A percentile compares a stretch with the other conserved stretches of the same genome.
These are phyloP conservation scores for Lanzia echinophila DNA, from an alignment of 2,329 filamentous ascomycete species.

Conservation along the genomic window DNA sequence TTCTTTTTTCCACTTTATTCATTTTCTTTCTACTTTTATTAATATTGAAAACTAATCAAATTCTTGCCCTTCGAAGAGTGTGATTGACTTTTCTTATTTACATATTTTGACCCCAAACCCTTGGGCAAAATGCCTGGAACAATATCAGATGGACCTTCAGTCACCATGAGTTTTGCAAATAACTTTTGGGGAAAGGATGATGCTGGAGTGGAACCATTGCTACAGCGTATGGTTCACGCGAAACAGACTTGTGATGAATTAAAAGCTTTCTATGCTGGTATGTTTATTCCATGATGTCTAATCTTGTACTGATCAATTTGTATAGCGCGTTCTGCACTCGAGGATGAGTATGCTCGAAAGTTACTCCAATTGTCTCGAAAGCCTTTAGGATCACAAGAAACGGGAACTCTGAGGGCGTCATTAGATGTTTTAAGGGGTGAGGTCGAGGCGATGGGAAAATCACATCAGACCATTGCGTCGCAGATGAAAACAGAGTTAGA, in stretches of 20 bases:
- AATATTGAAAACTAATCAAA: not conserved
- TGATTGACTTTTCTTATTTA: not conserved
- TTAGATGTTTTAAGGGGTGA: slow-evolving; percentile 84
- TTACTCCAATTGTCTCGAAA: slow-evolving; percentile 81
- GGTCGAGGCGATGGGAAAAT: slow-evolving; percentile 87
- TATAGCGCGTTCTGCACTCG: slow-evolving; percentile 78
- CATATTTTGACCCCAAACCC: not conserved
- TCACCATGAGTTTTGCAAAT: slow-evolving; percentile 63
- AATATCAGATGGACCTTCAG: slow-evolving; percentile 31
- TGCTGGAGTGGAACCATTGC: slow-evolving; percentile 82
- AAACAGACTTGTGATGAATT: slow-evolving; percentile 94
- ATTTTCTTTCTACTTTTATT: not conserved
- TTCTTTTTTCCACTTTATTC: not conserved
- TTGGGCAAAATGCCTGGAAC: slow-evolving; percentile 27
- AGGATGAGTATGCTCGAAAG: slow-evolving; percentile 94
- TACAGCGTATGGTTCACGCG: slow-evolving; percentile 90
- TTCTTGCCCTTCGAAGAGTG: slow-evolving; percentile 6
- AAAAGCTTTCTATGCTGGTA: slow-evolving; percentile 81
- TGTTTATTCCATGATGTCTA: slow-evolving; percentile 21
- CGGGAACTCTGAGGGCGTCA: slow-evolving; percentile 74
- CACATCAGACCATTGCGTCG: slow-evolving; percentile 79
- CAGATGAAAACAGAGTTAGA: slow-evolving; percentile 97
- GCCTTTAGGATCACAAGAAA: slow-evolving; percentile 79
- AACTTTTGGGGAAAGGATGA: slow-evolving; percentile 99
- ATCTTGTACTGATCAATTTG: slow-evolving; percentile 1